Percentiles rank a stretch among this genome's conserved stretches.
These are phyloP conservation scores for Saccharomycopsis hybrid DNA, from an alignment of 1,139 yeast species.

Conservation along the genomic window DNA sequence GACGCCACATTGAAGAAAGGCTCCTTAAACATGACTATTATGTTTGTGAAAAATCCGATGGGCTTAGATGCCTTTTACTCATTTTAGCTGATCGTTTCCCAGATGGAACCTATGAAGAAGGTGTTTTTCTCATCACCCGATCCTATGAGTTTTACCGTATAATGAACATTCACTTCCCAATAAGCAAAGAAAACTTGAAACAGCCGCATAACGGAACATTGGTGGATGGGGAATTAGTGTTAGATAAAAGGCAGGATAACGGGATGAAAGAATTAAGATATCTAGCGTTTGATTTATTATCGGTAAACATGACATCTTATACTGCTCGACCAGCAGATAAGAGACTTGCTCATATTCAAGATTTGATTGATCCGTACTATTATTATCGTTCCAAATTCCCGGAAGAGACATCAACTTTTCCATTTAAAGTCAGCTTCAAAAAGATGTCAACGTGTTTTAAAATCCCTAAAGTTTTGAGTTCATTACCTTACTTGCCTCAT, in stretches of 20 bases:
- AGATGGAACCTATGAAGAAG: constrained; percentile 72
- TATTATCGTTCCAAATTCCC: constrained; percentile 63
- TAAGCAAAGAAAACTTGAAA: constrained; percentile 45
- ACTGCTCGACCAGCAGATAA: constrained; percentile 68
- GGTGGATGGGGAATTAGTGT: constrained; percentile 88
- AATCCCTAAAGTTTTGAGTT: constrained; percentile 67
- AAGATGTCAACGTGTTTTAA: constrained; percentile 81
- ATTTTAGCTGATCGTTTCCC: constrained; percentile 37
- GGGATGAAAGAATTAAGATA: constrained; percentile 63
- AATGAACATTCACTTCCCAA: constrained; percentile 81
- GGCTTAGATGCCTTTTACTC: constrained; percentile 71
- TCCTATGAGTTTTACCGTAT: constrained; percentile 80
- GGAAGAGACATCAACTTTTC: constrained; percentile 67
- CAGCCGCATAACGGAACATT: constrained; percentile 79
- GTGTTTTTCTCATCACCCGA: constrained; percentile 74
- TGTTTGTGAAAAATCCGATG: constrained; percentile 96
- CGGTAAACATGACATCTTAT: constrained; percentile 68
- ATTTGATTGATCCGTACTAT: constrained; percentile 76
- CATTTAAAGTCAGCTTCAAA: constrained; percentile 80
- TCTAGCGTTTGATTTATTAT: constrained; percentile 86
- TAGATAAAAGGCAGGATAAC: constrained; percentile 43
- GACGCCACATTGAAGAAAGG: constrained; percentile 60
- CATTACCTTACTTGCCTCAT: constrained; percentile 71
- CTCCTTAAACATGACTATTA: constrained; percentile 62
- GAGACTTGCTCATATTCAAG: constrained; percentile 82